These are phyloP conservation scores for Eurotiales sp. DNA, from an alignment of 2,329 filamentous ascomycete genomes.

Conservation along the genomic window DNA sequence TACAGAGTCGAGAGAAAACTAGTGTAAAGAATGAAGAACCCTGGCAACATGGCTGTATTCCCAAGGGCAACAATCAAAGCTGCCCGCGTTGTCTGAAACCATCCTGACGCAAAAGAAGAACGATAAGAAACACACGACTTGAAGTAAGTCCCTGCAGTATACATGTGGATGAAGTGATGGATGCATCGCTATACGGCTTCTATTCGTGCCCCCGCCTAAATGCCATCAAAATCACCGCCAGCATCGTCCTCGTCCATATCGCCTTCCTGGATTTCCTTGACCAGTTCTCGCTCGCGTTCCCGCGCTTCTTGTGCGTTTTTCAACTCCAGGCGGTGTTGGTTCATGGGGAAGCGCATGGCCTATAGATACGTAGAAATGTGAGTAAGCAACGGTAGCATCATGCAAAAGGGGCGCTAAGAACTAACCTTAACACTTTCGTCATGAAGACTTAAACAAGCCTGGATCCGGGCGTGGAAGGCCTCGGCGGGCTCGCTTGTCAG, in stretches of 20 bases:
- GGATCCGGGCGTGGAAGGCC: constrained; percentile 95
- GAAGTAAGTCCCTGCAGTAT: constrained; percentile 13
- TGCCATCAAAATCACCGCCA: constrained; percentile 73
- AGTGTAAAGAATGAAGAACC: constrained; percentile 8
- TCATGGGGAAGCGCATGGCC: constrained; percentile 99
- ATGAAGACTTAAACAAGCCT: constrained; percentile 83
- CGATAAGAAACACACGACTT: constrained; percentile 14
- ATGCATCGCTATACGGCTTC: constrained; percentile 11
- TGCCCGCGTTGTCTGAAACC: neutral
- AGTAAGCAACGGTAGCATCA: no score
- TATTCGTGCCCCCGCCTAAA: constrained; percentile 8
- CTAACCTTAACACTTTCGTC: constrained; percentile 96
- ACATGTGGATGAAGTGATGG: constrained; percentile 9
- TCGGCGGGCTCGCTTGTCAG: constrained; percentile 93
- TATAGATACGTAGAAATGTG: no score
- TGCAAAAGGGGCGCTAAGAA: neutral
- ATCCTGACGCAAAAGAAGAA: neutral
- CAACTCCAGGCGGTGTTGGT: constrained; percentile 92
- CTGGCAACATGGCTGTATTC: constrained; percentile 1
- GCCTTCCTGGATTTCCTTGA: constrained; percentile 97
- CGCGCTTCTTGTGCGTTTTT: constrained; percentile 99
- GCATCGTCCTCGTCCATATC: constrained; percentile 96
- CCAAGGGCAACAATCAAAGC: neutral
- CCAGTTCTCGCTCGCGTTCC: constrained; percentile 92
- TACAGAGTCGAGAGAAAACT: no score